These are phyloP conservation scores for Berkeleyomyces rouxiae DNA, from an alignment of 2,329 filamentous ascomycete genomes.

Conservation along the genomic window DNA sequence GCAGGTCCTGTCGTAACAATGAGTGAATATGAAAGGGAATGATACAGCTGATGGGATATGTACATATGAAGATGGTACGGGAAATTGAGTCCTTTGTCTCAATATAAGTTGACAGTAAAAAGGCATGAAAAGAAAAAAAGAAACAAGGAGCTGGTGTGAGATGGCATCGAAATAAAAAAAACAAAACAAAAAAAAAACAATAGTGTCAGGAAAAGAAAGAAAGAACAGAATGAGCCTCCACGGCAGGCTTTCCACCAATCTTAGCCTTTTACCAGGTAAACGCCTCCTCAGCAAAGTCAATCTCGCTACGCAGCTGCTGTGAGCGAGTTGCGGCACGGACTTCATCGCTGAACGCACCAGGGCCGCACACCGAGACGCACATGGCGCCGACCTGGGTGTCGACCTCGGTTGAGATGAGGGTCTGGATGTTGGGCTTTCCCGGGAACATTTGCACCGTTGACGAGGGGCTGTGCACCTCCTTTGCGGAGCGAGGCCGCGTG, in stretches of 20 bases:
- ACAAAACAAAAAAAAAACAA: too few species aligned
- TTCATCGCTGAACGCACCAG: constrained; percentile 58
- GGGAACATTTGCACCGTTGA: constrained; percentile 75
- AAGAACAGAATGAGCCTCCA: not conserved
- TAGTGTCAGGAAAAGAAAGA: not conserved
- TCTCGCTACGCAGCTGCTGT: constrained; percentile 45
- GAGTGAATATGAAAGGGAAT: too few species aligned
- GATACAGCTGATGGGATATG: too few species aligned
- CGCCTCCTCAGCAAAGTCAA: constrained; percentile 67
- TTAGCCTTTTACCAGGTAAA: constrained; percentile 39
- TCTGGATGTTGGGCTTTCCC: constrained; percentile 57
- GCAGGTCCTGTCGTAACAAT: too few species aligned
- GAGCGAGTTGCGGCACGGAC: constrained; percentile 50
- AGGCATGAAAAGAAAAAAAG: too few species aligned
- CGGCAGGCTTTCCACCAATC: not conserved
- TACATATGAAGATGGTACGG: too few species aligned
- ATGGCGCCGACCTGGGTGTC: constrained; percentile 58
- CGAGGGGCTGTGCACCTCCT: constrained; percentile 65
- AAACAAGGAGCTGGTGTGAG: not conserved
- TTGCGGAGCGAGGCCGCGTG: constrained; percentile 55
- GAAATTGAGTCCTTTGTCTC: too few species aligned
- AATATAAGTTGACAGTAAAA: too few species aligned
- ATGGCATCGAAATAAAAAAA: not conserved
- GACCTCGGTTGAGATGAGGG: constrained; percentile 56
- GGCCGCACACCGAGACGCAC: constrained; percentile 59